Evolutionary conservation across 192 early-diverging fungal species (phyloP).

Genomic region (Phlyctochytrium arcticum): DNA sequence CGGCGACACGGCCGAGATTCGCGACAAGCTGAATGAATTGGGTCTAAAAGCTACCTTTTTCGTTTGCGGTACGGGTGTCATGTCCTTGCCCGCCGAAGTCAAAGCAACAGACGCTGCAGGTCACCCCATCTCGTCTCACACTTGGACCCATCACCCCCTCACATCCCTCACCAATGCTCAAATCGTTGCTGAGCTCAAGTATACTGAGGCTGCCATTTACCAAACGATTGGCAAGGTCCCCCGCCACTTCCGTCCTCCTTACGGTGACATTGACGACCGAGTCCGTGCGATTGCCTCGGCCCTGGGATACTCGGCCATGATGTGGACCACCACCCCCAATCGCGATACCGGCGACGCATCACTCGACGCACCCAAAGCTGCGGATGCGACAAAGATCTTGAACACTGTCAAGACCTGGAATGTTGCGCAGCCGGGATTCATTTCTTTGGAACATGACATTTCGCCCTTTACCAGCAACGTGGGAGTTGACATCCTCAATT

Average conservation of each 20-base stretch:
- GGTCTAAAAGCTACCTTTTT: constrained; percentile 31
- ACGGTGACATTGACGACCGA: constrained; percentile 72
- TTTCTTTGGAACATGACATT: constrained; percentile 42
- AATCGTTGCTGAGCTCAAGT: constrained; percentile 67
- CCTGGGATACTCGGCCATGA: constrained; percentile 44
- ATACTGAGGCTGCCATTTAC: constrained; percentile 54
- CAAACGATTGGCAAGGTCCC: constrained; percentile 42
- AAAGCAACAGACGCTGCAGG: constrained; percentile 21
- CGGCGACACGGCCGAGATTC: constrained; percentile 16
- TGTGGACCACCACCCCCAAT: constrained; percentile 39
- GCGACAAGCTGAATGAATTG: background rate
- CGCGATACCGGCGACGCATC: constrained; percentile 16
- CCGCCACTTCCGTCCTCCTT: constrained; percentile 58
- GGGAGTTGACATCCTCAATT: background rate
- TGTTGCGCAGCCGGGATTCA: constrained; percentile 28
- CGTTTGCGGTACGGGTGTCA: constrained; percentile 18
- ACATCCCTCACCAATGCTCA: constrained; percentile 61
- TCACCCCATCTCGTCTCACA: constrained; percentile 39
- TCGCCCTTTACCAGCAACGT: constrained; percentile 7
- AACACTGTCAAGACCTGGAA: constrained; percentile 13
- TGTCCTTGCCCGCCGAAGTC: constrained; percentile 11
- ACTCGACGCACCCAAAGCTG: background rate
- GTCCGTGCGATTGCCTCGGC: constrained; percentile 59
- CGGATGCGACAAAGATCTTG: background rate
- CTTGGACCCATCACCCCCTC: constrained; percentile 59